Evolutionary conservation across 1,284 basidiomycete genomes (phyloP), one percentile per base, ranked within the genome.

Genomic region (Trichosporon coremiiforme): DNA sequence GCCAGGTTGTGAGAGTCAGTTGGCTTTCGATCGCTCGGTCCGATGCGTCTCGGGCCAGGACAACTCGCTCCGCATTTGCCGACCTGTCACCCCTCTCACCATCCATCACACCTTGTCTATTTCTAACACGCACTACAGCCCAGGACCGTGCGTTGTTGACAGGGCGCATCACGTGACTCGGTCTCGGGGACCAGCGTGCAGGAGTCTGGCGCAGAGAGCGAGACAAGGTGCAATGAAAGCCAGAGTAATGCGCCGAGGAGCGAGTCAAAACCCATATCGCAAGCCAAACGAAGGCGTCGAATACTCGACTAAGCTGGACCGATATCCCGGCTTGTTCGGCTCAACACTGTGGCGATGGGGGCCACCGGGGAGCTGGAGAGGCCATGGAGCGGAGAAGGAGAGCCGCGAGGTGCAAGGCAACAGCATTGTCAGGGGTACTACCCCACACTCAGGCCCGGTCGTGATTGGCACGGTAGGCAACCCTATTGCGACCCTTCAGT

Each of bases 1-100:
- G 8, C 6, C 22, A 25, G n/a, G 20, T 17, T 25, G 50, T 53
- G 50, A 6, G 50, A 53, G 50, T 22, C 20, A 4, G 20, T 62
- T 29, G 15, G 4, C 57, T 62, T 35, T 31, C 29, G 57, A 33
- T 62, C 57, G 57, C 57, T n/a, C 57, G 57, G 57, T 60, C 57
- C 57, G 57, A 60, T 33, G 29, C 57, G 13, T 12, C 29, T 60
- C 17, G 57, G 57, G 57, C 57, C 29, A 57, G 29, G 29, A 38
- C 5, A 38, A 38, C 31, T 60, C 57, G 57, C 57, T 60, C 57
- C 57, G 57, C 57, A 17, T 60, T 60, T 60, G 57, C 57, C 57
- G 57, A 60, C 57, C 57, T 22, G 57, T 31, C 57, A 33, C 29
- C 15, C 29, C 50, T 20, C 20, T 6, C 17, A 17, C 25, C 25